phyloP scores from a whole-genome alignment of 2,329 filamentous ascomycete genomes.

The Colletotrichum sp. region DNA sequence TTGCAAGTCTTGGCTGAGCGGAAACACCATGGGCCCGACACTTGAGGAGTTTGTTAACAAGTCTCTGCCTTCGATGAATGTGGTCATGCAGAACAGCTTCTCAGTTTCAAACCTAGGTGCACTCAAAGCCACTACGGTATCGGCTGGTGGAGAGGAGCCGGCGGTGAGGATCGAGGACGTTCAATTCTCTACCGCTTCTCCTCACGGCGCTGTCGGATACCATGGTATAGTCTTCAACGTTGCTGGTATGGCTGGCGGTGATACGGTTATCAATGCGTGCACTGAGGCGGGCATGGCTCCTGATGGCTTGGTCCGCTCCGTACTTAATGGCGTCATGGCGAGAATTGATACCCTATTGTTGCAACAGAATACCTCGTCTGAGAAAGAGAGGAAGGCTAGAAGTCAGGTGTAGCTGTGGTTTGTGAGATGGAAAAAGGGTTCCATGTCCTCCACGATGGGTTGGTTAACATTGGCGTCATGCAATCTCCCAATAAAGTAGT shows the following conservation, averaged over 20 bases:
- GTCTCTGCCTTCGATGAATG: not conserved
- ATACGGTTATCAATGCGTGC: slow-evolving; percentile 15
- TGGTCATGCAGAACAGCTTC: slow-evolving; percentile 9
- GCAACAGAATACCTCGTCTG: not conserved
- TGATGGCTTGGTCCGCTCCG: not conserved
- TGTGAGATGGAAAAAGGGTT: accelerated
- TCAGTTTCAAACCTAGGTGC: slow-evolving; percentile 22
- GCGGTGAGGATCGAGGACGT: slow-evolving; percentile 19
- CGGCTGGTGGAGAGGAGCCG: not conserved
- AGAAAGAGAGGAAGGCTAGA: not conserved
- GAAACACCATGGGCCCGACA: slow-evolving; percentile 25
- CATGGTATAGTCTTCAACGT: slow-evolving; percentile 20
- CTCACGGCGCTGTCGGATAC: slow-evolving; percentile 8
- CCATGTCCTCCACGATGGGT: accelerated
- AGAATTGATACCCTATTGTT: not conserved
- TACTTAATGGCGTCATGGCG: slow-evolving; percentile 7
- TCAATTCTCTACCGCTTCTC: slow-evolving; percentile 13
- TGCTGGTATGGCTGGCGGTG: not conserved
- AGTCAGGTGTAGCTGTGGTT: not conserved
- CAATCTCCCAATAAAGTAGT: not conserved
- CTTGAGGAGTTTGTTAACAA: slow-evolving; percentile 23
- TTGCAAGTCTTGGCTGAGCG: slow-evolving; percentile 13
- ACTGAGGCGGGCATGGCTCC: slow-evolving; percentile 18
- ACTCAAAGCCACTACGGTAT: not conserved
- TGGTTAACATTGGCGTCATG: accelerated